phyloP scores from a whole-genome alignment of 257 asterid genomes.

The Echites panduratus region DNA sequence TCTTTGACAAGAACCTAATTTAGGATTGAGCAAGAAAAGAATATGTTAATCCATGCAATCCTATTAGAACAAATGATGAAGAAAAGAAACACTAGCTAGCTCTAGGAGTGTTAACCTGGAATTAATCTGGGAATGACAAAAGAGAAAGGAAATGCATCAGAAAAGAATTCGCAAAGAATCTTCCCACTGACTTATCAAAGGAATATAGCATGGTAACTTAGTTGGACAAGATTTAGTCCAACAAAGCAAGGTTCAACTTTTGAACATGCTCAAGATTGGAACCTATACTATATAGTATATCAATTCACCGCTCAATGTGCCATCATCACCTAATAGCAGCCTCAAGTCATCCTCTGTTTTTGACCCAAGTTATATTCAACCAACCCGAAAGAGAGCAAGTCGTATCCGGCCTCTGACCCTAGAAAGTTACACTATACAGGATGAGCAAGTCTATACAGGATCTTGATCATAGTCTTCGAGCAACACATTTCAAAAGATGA shows the following conservation, averaged over 20 bases:
- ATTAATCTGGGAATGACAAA: conserved; percentile 1
- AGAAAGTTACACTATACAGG: no score
- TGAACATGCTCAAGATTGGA: not conserved
- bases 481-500: no score
- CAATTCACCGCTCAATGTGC: not conserved
- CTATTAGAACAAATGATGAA: not conserved
- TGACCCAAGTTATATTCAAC: no score
- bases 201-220: conserved; percentile 11
- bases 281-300: not conserved
- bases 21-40: not conserved
- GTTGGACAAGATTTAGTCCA: not conserved
- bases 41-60: not conserved
- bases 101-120: not conserved
- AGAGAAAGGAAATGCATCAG: conserved; percentile 1
- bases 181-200: conserved; percentile 3
- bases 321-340: not conserved
- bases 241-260: not conserved
- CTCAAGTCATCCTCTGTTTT: not conserved
- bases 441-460: no score
- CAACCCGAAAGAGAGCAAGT: no score
- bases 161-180: not conserved
- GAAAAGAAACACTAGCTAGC: not conserved
- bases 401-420: no score
- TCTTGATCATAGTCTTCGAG: no score
- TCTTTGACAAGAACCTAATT: conserved; percentile 3